Base-by-base conservation (phyloP, 2,329 filamentous ascomycete genomes). In the Hortaea werneckii region DNA sequence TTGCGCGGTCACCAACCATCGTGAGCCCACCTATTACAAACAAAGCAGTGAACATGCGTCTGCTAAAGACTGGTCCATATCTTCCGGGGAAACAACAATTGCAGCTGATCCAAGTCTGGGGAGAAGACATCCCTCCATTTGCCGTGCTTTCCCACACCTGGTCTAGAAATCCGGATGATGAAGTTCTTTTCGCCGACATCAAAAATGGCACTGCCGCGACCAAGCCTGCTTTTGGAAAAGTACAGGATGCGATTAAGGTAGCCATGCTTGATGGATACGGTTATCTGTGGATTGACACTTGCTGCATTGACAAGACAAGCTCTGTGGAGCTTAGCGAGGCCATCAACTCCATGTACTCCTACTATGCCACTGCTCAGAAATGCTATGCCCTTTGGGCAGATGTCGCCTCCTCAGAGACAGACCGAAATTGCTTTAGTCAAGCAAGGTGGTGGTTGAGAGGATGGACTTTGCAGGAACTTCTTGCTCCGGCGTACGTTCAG, bases 91-190 rank as follows among this genome's bases (percentile, higher is more conserved):
- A 30, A n/a, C 37, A 49, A 30, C 40, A 35, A 37, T 41, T 49
- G 5, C 41, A 49, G 30, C 13, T 51, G 10, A 42, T 41, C 28
- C 40, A 52, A 29, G 27, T 37, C 12, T 49, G 37, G 13, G 40
- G 38, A 20, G 34, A 46, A n/a, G 29, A 46, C 7, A 34, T 46
- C 5, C 60, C 60, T 6, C 37, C 55, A 1, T 65, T 65, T 46
- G 60, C 58, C 1, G 64, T 65, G 6, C 50, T 66, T 5, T 65
- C 61, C 3, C 63, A 66, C 42, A 57, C 50, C 7, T 64, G 63
- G 63, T 48, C 48, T 6, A 37, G 50, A 2, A 58, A 52, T 43
- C 27, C 11, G 20, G 38, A 41, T 8, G 41, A 47, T 20, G 45
- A 47, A 26, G 29, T 45, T 6, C 6, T 37, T 6, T 37, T 41